A percentile compares a stretch with the other conserved stretches of the same genome.
Evolutionary conservation across 2,329 filamentous ascomycete genomes (phyloP).

Genomic region (Curvularia sp.): DNA sequence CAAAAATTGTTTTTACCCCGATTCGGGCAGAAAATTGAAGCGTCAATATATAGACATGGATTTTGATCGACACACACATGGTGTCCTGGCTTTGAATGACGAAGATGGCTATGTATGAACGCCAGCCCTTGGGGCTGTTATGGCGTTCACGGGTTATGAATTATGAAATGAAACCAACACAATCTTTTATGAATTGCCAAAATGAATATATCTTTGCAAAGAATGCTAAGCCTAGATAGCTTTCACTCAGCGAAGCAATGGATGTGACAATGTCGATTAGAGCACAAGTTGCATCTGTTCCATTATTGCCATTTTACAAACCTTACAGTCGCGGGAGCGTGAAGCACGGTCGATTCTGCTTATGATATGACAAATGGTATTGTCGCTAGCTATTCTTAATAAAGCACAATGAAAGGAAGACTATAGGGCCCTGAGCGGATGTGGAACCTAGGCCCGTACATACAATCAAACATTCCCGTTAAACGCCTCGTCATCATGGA

Average conservation of each 20-base stretch:
- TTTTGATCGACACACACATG: background rate
- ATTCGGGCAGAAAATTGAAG: background rate
- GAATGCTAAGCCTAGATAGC: background rate
- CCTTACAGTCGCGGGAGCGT: no score
- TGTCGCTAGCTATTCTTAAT: no score
- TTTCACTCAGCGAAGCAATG: background rate
- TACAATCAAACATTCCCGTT: background rate
- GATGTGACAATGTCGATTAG: no score
- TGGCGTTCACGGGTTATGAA: background rate
- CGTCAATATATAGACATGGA: no score
- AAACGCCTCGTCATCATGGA: background rate
- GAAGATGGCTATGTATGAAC: background rate
- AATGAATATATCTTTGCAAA: background rate
- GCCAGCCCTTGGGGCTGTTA: background rate
- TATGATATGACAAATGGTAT: no score
- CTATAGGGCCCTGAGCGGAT: no score
- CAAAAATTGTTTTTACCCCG: slow-evolving; percentile 20
- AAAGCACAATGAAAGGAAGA: no score
- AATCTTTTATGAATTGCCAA: background rate
- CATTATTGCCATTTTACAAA: no score
- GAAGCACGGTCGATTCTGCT: no score
- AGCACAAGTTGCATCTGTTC: no score
- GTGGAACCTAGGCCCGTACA: no score
- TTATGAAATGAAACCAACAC: background rate
- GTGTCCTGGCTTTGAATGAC: background rate